phyloP scores from a whole-genome alignment of 1,284 basidiomycete species.

The Cutaneotrichosporon sp. region DNA sequence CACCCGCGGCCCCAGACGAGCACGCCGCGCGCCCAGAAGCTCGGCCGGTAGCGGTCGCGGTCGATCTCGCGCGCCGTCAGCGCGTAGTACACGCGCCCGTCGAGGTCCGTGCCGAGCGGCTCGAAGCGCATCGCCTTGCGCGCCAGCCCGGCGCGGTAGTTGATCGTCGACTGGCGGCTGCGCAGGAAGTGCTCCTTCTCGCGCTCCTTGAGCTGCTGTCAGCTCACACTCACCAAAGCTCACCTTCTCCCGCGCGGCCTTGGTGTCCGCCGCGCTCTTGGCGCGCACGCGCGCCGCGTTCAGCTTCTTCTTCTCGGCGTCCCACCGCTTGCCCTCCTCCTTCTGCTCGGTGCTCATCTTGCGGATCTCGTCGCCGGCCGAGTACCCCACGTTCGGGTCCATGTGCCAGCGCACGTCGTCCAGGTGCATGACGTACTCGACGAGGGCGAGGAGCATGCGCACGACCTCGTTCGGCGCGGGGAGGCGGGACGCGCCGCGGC shows the following conservation, averaged over 20 bases:
- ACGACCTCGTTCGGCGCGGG: constrained; percentile 41
- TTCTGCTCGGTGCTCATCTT: constrained; percentile 14
- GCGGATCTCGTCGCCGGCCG: constrained; percentile 28
- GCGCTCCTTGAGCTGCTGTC: constrained; percentile 19
- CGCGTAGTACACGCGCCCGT: constrained; percentile 41
- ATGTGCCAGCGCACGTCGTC: constrained; percentile 29
- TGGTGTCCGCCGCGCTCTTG: constrained; percentile 35
- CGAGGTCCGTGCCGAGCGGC: constrained; percentile 39
- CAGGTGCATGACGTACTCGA: constrained; percentile 30
- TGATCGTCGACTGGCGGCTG: constrained; percentile 26
- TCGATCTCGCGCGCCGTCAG: constrained; percentile 36
- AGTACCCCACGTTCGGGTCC: constrained; percentile 20
- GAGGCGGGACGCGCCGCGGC: constrained; percentile 36
- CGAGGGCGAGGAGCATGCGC: constrained; percentile 44
- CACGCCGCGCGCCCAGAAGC: constrained; percentile 42
- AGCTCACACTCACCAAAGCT: constrained; percentile 4
- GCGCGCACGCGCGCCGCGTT: constrained; percentile 29
- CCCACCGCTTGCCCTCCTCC: constrained; percentile 32
- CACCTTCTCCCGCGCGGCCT: constrained; percentile 34
- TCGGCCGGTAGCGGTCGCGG: constrained; percentile 36
- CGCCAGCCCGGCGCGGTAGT: constrained; percentile 26
- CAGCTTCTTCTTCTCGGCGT: constrained; percentile 37
- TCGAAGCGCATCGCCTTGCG: constrained; percentile 33
- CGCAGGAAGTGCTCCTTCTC: constrained; percentile 28
- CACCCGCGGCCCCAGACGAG: constrained; percentile 41